These are phyloP conservation scores for Bocquillonia castaneifolia DNA, from an alignment of 441 rosid species.

Conservation along the genomic window DNA sequence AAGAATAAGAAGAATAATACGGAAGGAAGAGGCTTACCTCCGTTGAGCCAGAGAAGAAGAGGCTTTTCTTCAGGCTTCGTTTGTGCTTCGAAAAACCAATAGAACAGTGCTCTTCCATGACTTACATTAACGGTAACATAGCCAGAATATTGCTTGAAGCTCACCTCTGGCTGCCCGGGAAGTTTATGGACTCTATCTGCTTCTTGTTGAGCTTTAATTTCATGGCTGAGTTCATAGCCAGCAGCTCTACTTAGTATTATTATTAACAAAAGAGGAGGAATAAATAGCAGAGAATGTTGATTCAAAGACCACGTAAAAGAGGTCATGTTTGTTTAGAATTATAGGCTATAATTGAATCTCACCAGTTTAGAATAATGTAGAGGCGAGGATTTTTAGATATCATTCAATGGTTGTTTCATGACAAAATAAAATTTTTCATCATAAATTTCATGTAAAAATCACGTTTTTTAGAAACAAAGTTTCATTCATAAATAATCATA, in stretches of 20 bases:
- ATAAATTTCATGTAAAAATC: too few species aligned
- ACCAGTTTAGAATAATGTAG: too few species aligned
- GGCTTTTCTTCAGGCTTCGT: conserved; percentile 45
- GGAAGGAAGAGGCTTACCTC: conserved; percentile 40
- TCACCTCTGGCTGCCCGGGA: conserved; percentile 64
- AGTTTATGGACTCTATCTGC: conserved; percentile 48
- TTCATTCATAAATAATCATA: too few species aligned
- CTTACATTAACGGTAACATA: conserved; percentile 60
- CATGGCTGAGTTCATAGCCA: conserved; percentile 22
- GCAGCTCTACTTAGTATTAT: conserved; percentile 14
- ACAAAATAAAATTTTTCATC: too few species aligned
- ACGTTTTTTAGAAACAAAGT: too few species aligned
- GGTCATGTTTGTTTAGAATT: too few species aligned
- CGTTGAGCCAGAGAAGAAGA: conserved; percentile 78
- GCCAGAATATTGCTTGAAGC: conserved; percentile 68
- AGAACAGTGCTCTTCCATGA: conserved; percentile 73
- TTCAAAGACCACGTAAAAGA: too few species aligned
- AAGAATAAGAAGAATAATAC: neutral
- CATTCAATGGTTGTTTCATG: too few species aligned
- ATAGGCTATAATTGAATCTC: too few species aligned
- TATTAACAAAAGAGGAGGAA: conserved; percentile 24
- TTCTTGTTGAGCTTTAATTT: conserved; percentile 38
- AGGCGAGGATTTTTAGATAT: too few species aligned
- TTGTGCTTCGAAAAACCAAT: conserved; percentile 79
- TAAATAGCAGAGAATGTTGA: too few species aligned